These are phyloP conservation scores for Trichaptum fuscoviolaceum DNA, from an alignment of 768 basidiomycete genomes.

Conservation along the genomic window DNA sequence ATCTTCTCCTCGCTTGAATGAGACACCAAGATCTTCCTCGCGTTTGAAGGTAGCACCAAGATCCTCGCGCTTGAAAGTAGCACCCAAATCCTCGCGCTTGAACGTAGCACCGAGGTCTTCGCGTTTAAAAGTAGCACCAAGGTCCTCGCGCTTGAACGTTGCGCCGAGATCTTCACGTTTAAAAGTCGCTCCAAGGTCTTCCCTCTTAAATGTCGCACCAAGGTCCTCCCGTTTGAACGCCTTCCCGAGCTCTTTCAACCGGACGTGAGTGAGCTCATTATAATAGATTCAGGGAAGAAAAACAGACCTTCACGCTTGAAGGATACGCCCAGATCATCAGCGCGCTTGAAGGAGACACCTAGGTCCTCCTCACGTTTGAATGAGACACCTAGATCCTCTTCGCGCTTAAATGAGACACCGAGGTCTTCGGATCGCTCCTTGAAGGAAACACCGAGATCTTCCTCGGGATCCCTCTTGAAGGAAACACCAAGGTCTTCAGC, in stretches of 20 bases:
- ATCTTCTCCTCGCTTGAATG: neutral
- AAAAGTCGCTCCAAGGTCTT: neutral
- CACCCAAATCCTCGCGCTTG: neutral
- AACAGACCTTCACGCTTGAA: neutral
- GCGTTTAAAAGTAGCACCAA: neutral
- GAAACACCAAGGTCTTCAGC: neutral
- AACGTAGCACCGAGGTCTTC: neutral
- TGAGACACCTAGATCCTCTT: neutral
- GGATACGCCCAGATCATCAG: no score
- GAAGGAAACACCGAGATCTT: neutral
- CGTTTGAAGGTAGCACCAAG: neutral
- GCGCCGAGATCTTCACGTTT: neutral
- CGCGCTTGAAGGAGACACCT: no score
- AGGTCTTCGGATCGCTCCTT: neutral
- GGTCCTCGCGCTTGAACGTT: neutral
- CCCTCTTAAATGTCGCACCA: neutral
- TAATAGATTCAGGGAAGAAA: no score
- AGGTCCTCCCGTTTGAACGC: neutral
- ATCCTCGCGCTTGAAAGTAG: neutral
- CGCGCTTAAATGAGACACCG: neutral
- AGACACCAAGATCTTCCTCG: neutral
- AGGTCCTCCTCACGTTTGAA: neutral
- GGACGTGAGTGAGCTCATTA: no score
- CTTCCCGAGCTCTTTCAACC: neutral
- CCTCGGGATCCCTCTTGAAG: neutral